These are phyloP conservation scores for Ottelia alismoides DNA, from an alignment of 106 monocot genomes.

Conservation along the genomic window DNA sequence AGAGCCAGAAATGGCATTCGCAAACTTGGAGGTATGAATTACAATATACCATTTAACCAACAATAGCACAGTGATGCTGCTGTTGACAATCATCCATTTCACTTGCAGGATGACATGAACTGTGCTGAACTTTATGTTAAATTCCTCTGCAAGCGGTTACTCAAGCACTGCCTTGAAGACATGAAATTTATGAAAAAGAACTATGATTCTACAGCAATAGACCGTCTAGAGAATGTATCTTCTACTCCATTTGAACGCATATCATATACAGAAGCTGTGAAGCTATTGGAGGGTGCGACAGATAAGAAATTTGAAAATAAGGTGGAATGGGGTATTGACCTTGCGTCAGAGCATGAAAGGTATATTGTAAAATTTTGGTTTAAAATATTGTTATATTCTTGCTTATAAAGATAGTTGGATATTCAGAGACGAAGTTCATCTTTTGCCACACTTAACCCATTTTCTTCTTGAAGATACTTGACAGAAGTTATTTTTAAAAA, in stretches of 20 bases:
- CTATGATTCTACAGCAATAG: constrained; percentile 46
- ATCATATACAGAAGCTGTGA: constrained; percentile 56
- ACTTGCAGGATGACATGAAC: constrained; percentile 55
- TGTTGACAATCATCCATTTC: background rate
- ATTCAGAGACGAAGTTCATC: background rate
- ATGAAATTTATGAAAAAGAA: constrained; percentile 64
- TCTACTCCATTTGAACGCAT: constrained; percentile 44
- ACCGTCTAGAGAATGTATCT: constrained; percentile 49
- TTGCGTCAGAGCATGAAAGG: constrained; percentile 61
- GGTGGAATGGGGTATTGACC: constrained; percentile 41
- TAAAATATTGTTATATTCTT: background rate
- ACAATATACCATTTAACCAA: constrained; percentile 13
- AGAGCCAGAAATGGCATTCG: constrained; percentile 88
- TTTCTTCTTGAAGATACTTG: constrained; percentile 17
- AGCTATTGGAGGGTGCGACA: constrained; percentile 35
- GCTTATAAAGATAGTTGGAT: background rate
- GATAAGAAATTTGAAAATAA: constrained; percentile 24
- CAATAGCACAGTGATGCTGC: background rate
- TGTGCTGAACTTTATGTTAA: constrained; percentile 49
- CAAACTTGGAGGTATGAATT: constrained; percentile 69
- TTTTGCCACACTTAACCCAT: too few species aligned
- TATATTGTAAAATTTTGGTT: constrained; percentile 5
- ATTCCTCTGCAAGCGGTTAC: constrained; percentile 55
- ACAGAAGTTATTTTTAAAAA: constrained; percentile 27
- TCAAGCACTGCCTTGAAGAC: constrained; percentile 42